phyloP scores from a whole-genome alignment of 78 protist genomes.

The slime mould (Dictyostelium discoideum) region dicty_2.7 NC_007090.3:917501-918000 shows the following conservation, averaged over 20 bases:
- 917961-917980: not conserved
- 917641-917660: not conserved
- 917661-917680: not conserved
- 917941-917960: not conserved
- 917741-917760: not conserved
- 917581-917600: not conserved
- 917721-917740: not conserved
- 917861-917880: not conserved
- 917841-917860: not conserved
- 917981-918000: not conserved
- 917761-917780: not conserved
- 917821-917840: not conserved
- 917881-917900: not conserved
- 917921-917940: not conserved
- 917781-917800: not conserved
- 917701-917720: not conserved
- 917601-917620: not conserved
- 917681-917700: not conserved
- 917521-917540: too few relatives aligned
- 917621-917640: not conserved
- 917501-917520: not conserved
- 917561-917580: not conserved
- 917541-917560: not conserved
- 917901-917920: not conserved
- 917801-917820: not conserved